Evolutionary conservation across 2,329 filamentous ascomycete genomes (phyloP).

Genomic region (Fusarium tjaetaba): DNA sequence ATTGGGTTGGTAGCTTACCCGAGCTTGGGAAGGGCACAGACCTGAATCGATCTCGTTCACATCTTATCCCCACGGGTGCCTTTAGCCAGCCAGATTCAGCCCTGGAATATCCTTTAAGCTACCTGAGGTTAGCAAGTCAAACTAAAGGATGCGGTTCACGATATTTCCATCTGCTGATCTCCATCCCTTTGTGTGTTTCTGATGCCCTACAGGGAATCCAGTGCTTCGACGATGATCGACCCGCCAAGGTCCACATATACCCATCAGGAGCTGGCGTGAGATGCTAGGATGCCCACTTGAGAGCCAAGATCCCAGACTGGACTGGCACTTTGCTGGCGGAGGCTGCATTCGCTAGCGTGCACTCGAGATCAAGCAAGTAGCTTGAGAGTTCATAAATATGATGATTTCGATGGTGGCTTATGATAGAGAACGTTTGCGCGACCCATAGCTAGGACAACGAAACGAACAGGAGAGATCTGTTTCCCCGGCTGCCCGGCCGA

Average conservation of each 20-base stretch:
- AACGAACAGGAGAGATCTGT: neutral
- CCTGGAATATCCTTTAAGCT: neutral
- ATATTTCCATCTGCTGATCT: constrained; percentile 1
- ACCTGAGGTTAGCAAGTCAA: neutral
- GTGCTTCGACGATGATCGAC: constrained; percentile 16
- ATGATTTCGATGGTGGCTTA: neutral
- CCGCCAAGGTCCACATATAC: constrained; percentile 15
- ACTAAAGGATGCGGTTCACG: neutral
- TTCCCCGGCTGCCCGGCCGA: neutral
- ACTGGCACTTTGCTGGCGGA: neutral
- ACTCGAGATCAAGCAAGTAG: neutral
- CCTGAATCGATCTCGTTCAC: neutral
- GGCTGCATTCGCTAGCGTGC: neutral
- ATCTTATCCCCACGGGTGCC: neutral
- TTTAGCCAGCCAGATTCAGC: neutral
- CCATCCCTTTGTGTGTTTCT: neutral
- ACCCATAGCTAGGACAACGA: neutral
- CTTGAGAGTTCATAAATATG: neutral
- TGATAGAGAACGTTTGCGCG: neutral
- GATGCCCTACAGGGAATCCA: neutral
- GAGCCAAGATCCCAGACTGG: constrained; percentile 6
- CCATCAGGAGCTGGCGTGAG: constrained; percentile 3
- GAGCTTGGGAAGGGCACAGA: constrained; percentile 1
- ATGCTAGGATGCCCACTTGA: neutral
- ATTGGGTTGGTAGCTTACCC: neutral